These are phyloP conservation scores for Tilletia walkeri DNA, from an alignment of 1,284 basidiomycete species.

Conservation along the genomic window DNA sequence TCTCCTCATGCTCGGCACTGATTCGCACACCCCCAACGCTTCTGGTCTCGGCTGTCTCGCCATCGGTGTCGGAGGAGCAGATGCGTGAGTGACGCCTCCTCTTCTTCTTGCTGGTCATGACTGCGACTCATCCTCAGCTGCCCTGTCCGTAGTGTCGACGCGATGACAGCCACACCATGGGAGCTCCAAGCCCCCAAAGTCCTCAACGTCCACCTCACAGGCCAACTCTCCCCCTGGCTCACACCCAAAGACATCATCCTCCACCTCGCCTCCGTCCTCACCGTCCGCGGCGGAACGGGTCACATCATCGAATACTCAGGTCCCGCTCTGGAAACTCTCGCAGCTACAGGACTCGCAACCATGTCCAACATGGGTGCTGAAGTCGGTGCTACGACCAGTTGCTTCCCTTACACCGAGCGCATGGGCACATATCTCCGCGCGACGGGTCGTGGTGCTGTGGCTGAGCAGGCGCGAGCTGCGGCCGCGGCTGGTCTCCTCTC, in stretches of 20 bases:
- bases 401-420: slow-evolving; percentile 83
- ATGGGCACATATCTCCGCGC: slow-evolving; percentile 89
- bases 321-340: slow-evolving; percentile 83
- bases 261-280: slow-evolving; percentile 88
- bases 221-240: slow-evolving; percentile 84
- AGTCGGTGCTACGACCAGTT: slow-evolving; percentile 95
- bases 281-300: slow-evolving; percentile 94
- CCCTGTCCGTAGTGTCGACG: slow-evolving; percentile 67
- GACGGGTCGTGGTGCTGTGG: slow-evolving; percentile 84
- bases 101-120: not conserved
- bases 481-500: slow-evolving; percentile 72
- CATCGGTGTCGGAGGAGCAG: slow-evolving; percentile 96
- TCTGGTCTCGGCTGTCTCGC: slow-evolving; percentile 96
- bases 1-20: slow-evolving; percentile 65
- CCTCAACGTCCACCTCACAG: slow-evolving; percentile 78
- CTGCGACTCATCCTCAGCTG: not conserved
- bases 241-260: slow-evolving; percentile 97
- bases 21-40: slow-evolving; percentile 98
- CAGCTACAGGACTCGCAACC: slow-evolving; percentile 92
- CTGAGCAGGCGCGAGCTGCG: slow-evolving; percentile 81
- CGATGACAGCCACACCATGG: slow-evolving; percentile 97
- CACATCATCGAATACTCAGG: slow-evolving; percentile 97
- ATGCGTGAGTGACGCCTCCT: slow-evolving; percentile 62
- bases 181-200: slow-evolving; percentile 91
- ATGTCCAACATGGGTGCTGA: slow-evolving; percentile 99